phyloP scores from a whole-genome alignment of 805 yeast genomes.

The Saccharomycopsis capsularis region DNA sequence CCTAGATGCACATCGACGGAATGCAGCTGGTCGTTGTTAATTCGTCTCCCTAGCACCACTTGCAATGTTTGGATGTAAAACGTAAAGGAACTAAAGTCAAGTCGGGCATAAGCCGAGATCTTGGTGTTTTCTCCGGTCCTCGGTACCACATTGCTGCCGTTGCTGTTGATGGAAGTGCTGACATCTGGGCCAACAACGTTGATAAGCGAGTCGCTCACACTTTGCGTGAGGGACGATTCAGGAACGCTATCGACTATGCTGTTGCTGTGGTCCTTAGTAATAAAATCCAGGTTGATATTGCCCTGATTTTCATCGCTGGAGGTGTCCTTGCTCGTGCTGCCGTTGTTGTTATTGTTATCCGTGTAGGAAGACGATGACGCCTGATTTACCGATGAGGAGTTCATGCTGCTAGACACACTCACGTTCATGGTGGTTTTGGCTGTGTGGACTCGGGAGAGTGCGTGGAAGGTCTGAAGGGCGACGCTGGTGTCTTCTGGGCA shows the following conservation, averaged over 20 bases:
- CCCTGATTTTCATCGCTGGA: background rate
- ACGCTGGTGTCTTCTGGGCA: too few species aligned
- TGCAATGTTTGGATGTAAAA: slow-evolving; percentile 96
- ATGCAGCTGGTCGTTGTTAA: slow-evolving; percentile 61
- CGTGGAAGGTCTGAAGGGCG: too few species aligned
- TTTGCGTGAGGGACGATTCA: background rate
- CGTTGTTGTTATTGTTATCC: background rate
- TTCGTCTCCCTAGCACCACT: slow-evolving; percentile 84
- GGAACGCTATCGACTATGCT: background rate
- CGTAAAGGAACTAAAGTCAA: slow-evolving; percentile 88
- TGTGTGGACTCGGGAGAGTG: too few species aligned
- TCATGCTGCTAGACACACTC: background rate
- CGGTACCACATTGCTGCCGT: background rate
- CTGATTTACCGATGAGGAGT: background rate
- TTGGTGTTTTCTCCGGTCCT: slow-evolving; percentile 25
- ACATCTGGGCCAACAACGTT: background rate
- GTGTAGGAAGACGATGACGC: background rate
- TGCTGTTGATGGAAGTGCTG: background rate
- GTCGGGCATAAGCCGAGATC: slow-evolving; percentile 51
- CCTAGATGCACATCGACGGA: slow-evolving; percentile 91
- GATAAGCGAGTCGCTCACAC: background rate
- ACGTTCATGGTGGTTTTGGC: background rate
- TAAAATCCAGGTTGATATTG: background rate
- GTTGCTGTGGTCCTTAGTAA: background rate
- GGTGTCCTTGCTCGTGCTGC: background rate